Evolutionary conservation across 1,284 basidiomycete genomes (phyloP).

Genomic region (Moniliella sp.): DNA sequence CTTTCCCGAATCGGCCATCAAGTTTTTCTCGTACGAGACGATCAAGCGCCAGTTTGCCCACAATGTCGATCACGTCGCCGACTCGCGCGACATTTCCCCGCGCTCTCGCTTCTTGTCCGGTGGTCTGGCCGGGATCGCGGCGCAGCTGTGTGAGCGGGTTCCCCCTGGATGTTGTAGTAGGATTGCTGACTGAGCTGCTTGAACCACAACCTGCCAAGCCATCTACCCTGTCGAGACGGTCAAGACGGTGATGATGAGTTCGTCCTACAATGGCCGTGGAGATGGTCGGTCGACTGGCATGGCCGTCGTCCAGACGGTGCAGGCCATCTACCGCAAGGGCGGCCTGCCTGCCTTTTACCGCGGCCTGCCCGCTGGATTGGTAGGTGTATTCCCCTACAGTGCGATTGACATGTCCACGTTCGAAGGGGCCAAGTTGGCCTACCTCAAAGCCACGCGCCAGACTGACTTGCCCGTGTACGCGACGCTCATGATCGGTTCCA

Average conservation of each 20-base stretch:
- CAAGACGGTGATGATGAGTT: constrained; percentile 49
- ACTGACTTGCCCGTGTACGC: constrained; percentile 35
- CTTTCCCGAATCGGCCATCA: constrained; percentile 91
- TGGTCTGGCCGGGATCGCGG: constrained; percentile 77
- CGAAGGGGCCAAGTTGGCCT: constrained; percentile 36
- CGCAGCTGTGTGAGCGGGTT: too few species aligned
- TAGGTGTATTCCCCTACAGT: constrained; percentile 36
- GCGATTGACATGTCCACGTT: constrained; percentile 36
- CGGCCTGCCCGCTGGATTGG: constrained; percentile 47
- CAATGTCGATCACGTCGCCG: constrained; percentile 73
- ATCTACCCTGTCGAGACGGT: constrained; percentile 32
- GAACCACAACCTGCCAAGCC: constrained; percentile 5
- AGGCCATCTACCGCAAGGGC: constrained; percentile 54
- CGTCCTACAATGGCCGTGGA: constrained; percentile 40
- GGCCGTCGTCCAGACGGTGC: constrained; percentile 42
- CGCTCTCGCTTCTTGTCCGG: constrained; percentile 79
- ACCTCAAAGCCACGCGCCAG: constrained; percentile 32
- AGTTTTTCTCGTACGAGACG: constrained; percentile 86
- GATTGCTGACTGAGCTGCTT: too few species aligned
- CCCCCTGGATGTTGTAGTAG: too few species aligned
- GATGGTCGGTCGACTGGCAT: constrained; percentile 38
- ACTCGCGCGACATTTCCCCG: constrained; percentile 70
- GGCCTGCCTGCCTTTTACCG: constrained; percentile 68
- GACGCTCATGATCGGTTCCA: constrained; percentile 33
- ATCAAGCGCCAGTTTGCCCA: constrained; percentile 82